Base-by-base conservation (phyloP, 805 yeast species). In the Spathaspora sp. region DNA sequence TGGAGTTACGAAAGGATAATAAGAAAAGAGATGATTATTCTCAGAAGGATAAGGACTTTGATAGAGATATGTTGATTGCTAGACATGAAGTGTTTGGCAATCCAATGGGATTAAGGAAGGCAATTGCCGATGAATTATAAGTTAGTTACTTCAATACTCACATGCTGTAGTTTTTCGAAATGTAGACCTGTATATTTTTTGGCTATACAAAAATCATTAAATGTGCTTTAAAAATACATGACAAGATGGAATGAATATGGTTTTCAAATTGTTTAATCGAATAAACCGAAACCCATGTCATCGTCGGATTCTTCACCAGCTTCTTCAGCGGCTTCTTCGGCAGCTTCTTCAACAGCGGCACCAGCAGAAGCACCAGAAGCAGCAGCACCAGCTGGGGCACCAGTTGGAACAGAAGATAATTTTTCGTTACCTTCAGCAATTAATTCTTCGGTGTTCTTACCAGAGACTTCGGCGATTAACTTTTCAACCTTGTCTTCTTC, bases 401-500 rank as follows among this genome's bases (percentile, higher is more conserved):
- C 97, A 70, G 97, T 70, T 78, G 98, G 97, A 63, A 93, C 94
- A 64, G 98, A 85, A 65, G 98, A 96, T 75, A 93, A 88, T 84
- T 93, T 94, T 80, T 86, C 79, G 78, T 87, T 79, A 83, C 99
- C 99, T 80, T 85, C 93, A 68, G 96, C 88, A 67, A 94, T 86
- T 79, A 94, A 85, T 73, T 90, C 97, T 65, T 79, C 84, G 66
- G 89, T 83, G 72, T 88, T 72, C 86, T 94, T 94, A 78, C 98
- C 99, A 76, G 90, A 94, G 66, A 94, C 81, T 69, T 94, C 88
- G 64, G 87, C 66, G 66, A 94, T 77, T 69, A 94, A 84, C 66
- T 87, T 68, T 66, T 87, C 76, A 73, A 94, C 78, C 76, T 90
- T 89, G 73, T 86, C 83, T 69, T 87, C 89, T 71, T 94, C 97